Evolutionary conservation across 2,329 filamentous ascomycete genomes (phyloP).

Genomic region (Trichoderma oligosporum): DNA sequence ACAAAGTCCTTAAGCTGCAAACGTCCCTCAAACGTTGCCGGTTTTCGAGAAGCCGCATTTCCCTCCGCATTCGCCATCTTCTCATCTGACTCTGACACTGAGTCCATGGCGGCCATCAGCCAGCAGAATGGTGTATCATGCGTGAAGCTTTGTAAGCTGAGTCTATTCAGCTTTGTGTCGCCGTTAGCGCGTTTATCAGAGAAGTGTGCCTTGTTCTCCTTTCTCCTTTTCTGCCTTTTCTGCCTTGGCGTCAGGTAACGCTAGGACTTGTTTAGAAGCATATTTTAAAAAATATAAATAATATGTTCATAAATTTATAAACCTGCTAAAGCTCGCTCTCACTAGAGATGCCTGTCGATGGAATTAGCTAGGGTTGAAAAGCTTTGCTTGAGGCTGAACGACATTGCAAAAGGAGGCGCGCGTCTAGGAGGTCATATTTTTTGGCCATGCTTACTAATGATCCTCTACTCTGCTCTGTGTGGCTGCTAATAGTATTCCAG

Average conservation of each 20-base stretch:
- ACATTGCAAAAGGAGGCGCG: too few species aligned
- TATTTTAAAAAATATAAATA: neutral
- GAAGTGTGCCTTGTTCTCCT: neutral
- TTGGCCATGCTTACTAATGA: too few species aligned
- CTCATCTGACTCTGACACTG: neutral
- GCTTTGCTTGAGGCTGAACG: too few species aligned
- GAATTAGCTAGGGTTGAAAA: too few species aligned
- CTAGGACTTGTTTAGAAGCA: constrained; percentile 3
- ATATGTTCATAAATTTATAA: too few species aligned
- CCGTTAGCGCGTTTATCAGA: neutral
- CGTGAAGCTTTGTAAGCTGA: constrained; percentile 16
- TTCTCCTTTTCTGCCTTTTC: too few species aligned
- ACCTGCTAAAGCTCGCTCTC: neutral
- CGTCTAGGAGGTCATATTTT: too few species aligned
- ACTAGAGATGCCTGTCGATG: neutral
- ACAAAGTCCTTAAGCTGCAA: constrained; percentile 44
- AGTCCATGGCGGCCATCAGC: neutral
- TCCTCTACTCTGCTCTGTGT: too few species aligned
- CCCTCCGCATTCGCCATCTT: neutral
- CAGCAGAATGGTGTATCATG: neutral
- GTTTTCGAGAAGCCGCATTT: constrained; percentile 15
- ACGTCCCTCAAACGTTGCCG: constrained; percentile 42
- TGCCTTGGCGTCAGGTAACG: neutral
- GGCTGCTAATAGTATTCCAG: too few species aligned
- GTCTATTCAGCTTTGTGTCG: neutral